Base-by-base conservation (phyloP, 179 eudicot genomes). In the Nepenthes alata region DNA sequence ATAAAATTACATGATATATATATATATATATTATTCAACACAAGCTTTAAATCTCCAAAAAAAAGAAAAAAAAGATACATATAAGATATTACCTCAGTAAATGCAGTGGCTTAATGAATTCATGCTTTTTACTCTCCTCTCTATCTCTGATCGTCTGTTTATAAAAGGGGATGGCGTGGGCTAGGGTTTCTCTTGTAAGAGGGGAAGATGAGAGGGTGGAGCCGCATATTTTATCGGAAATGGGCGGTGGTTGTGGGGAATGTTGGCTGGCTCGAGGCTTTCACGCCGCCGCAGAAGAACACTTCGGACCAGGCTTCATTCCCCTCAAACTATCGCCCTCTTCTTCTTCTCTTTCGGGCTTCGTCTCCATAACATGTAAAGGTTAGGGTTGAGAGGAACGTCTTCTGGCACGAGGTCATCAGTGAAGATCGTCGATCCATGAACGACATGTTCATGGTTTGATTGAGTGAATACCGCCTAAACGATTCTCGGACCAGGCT, bases 221-320 rank as follows among this genome's bases (percentile, higher is more conserved):
- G 53, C 35, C 6, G 11, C 14, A 51, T 39, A 15, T 47, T 16
- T 60, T 60, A n/a, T 47, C 11, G 11, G 50, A 47, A 47, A 11
- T 47, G 50, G 50, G 50, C 10, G 53, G 2, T 15, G 47, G 61
- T 67, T 81, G 85, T 54, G 85, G 83, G 83, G 85, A 76, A 81
- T 81, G 83, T 81, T 78, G 85, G 83, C 85, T 81, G 85, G 85
- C 80, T 81, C 83, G 83, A 81, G 66, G 83, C 69, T 65, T 66
- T 41, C 45, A 41, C 45, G 8, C 45, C 6, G n/a, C 53, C 5
- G 15, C 1, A 11, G 4, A 51, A 11, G 39, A 13, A 25, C 72
- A 77, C 81, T 64, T 69, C 81, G 84, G 84, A 80, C 84, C 84
- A 80, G 84, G 84, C 84, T 80, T 80, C 84, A 80, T 76, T 74